Percentiles rank a stretch among this genome's conserved stretches.
Evolutionary conservation across 2,329 filamentous ascomycete genomes (phyloP).

Genomic region (Penicillium brasilianum): DNA sequence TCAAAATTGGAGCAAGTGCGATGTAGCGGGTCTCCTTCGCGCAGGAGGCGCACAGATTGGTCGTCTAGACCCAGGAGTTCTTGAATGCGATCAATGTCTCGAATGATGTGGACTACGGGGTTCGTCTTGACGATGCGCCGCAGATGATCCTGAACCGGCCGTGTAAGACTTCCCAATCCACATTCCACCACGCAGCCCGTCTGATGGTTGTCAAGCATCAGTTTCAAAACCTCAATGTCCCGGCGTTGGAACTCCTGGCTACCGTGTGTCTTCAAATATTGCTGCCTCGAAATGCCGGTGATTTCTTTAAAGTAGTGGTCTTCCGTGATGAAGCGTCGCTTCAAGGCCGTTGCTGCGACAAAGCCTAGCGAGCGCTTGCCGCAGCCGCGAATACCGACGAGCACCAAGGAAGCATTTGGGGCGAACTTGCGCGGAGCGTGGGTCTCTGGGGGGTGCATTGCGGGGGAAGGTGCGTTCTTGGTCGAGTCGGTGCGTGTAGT

Average conservation of each 20-base stretch:
- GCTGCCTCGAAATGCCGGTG: slow-evolving; percentile 49
- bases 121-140: slow-evolving; percentile 44
- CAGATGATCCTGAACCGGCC: slow-evolving; percentile 48
- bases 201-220: slow-evolving; percentile 52
- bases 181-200: slow-evolving; percentile 51
- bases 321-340: slow-evolving; percentile 51
- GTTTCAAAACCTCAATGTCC: slow-evolving; percentile 49
- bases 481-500: slow-evolving; percentile 2
- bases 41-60: slow-evolving; percentile 49
- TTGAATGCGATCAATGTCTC: slow-evolving; percentile 48
- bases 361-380: slow-evolving; percentile 52
- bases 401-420: slow-evolving; percentile 47
- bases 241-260: slow-evolving; percentile 50
- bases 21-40: slow-evolving; percentile 52
- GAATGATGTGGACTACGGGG: slow-evolving; percentile 49
- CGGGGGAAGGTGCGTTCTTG: slow-evolving; percentile 12
- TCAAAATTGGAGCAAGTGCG: slow-evolving; percentile 54
- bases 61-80: slow-evolving; percentile 51
- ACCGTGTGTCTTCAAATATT: slow-evolving; percentile 47
- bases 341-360: slow-evolving; percentile 49
- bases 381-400: slow-evolving; percentile 51
- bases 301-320: slow-evolving; percentile 51
- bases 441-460: slow-evolving; percentile 25
- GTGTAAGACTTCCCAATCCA: slow-evolving; percentile 50
- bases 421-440: slow-evolving; percentile 36